These are phyloP conservation scores for Mentha longifolia DNA, from an alignment of 257 asterid genomes.

Conservation along the genomic window DNA sequence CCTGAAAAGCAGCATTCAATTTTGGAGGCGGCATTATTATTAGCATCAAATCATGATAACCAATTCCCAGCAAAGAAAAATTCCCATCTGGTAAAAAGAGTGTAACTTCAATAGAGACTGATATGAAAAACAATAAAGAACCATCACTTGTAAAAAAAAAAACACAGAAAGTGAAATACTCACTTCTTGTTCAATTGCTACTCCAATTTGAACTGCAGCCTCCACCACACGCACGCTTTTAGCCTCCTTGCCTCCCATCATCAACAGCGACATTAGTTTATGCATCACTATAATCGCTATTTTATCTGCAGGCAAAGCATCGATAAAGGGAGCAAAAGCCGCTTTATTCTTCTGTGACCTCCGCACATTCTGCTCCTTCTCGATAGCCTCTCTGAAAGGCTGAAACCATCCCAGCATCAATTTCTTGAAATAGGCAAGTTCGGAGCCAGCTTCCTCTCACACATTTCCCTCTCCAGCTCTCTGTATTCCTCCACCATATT, in stretches of 20 bases:
- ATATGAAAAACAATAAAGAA: not conserved
- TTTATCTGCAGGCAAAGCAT: constrained; percentile 83
- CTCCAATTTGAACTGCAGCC: constrained; percentile 88
- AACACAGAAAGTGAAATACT: constrained; percentile 31
- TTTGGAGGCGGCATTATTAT: not conserved
- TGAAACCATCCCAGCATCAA: constrained; percentile 91
- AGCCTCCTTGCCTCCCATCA: constrained; percentile 86
- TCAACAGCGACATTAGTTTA: constrained; percentile 82
- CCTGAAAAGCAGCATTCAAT: constrained; percentile 50
- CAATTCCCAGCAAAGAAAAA: constrained; percentile 1
- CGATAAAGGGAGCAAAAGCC: constrained; percentile 75
- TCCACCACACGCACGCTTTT: constrained; percentile 86
- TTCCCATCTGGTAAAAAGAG: not conserved
- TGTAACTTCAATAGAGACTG: not conserved
- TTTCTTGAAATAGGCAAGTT: constrained; percentile 78
- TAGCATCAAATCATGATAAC: constrained; percentile 17
- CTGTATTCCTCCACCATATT: constrained; percentile 81
- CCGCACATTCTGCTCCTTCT: constrained; percentile 63
- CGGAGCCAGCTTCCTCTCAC: constrained; percentile 92
- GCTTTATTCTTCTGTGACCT: constrained; percentile 62
- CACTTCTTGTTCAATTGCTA: constrained; percentile 86
- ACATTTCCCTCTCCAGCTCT: constrained; percentile 90
- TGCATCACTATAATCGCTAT: constrained; percentile 98
- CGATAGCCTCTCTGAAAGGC: constrained; percentile 80
- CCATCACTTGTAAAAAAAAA: not conserved